phyloP scores from a whole-genome alignment of 106 monocot genomes.

The Dioscorea zingiberensis region DNA sequence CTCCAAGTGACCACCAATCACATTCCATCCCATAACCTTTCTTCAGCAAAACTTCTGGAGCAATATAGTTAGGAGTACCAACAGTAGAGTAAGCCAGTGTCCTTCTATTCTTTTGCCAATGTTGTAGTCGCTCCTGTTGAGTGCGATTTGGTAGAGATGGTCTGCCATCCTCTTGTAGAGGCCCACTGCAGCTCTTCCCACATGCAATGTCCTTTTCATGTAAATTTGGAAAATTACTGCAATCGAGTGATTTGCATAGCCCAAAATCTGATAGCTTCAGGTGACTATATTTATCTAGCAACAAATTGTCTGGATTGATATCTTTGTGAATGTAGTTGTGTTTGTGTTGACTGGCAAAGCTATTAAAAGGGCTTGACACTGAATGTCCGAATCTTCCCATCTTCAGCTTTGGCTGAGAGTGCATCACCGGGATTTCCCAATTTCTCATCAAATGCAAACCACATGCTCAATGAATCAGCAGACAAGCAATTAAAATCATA shows the following conservation, averaged over 20 bases:
- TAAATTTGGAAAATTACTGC: slow-evolving; percentile 62
- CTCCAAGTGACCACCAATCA: slow-evolving; percentile 96
- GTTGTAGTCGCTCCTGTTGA: slow-evolving; percentile 78
- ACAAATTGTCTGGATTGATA: slow-evolving; percentile 98
- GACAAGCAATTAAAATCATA: too few relatives aligned
- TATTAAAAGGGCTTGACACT: too few relatives aligned
- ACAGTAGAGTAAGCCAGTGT: slow-evolving; percentile 92
- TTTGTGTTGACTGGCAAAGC: too few relatives aligned
- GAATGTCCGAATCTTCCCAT: too few relatives aligned
- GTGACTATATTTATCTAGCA: too few relatives aligned
- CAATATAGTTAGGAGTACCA: slow-evolving; percentile 95
- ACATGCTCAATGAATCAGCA: too few relatives aligned
- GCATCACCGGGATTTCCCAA: too few relatives aligned
- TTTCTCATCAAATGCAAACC: too few relatives aligned
- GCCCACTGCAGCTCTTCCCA: slow-evolving; percentile 35
- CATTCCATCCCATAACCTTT: slow-evolving; percentile 96
- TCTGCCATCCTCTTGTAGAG: slow-evolving; percentile 44
- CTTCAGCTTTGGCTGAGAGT: too few relatives aligned
- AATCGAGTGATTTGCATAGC: slow-evolving; percentile 88
- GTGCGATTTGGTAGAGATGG: slow-evolving; percentile 51
- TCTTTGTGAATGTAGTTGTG: slow-evolving; percentile 97
- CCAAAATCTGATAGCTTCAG: slow-evolving; percentile 96
- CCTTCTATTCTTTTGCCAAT: slow-evolving; percentile 96
- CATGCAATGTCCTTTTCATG: slow-evolving; percentile 54
- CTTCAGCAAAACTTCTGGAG: too few relatives aligned